phyloP scores from a whole-genome alignment of 345 rosid genomes.

The Carallia brachiata region DNA sequence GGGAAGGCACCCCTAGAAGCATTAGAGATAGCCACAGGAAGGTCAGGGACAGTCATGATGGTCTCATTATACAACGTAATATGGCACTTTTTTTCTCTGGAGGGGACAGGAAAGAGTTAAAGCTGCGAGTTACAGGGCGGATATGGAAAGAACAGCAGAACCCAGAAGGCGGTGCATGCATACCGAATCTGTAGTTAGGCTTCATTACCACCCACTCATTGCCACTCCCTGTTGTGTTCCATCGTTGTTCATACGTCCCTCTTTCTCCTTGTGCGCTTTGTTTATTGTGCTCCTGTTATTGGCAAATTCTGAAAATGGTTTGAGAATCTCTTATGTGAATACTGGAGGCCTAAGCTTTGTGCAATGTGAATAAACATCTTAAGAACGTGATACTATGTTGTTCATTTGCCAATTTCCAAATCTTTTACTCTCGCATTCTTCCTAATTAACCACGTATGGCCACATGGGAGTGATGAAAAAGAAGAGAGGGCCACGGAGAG shows the following conservation, averaged over 20 bases:
- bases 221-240: neutral
- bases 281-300: neutral
- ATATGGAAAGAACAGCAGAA: conserved; percentile 97
- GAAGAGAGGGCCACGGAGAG: too few relatives aligned
- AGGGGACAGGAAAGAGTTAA: conserved; percentile 89
- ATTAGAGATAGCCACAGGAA: conserved; percentile 90
- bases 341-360: neutral
- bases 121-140: conserved; percentile 84
- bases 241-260: neutral
- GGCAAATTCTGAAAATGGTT: neutral
- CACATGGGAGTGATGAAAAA: too few relatives aligned
- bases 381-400: neutral
- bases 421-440: too few relatives aligned
- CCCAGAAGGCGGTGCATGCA: conserved; percentile 78
- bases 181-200: conserved; percentile 72
- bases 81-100: conserved; percentile 98
- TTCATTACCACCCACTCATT: neutral
- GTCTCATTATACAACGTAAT: conserved; percentile 80
- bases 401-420: too few relatives aligned
- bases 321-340: neutral
- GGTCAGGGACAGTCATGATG: conserved; percentile 91
- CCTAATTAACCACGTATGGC: too few relatives aligned
- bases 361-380: neutral
- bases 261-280: neutral
- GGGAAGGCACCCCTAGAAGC: conserved; percentile 93